These are phyloP conservation scores for Verticillium nubilum DNA, from an alignment of 2,329 filamentous ascomycete genomes.

Conservation along the genomic window DNA sequence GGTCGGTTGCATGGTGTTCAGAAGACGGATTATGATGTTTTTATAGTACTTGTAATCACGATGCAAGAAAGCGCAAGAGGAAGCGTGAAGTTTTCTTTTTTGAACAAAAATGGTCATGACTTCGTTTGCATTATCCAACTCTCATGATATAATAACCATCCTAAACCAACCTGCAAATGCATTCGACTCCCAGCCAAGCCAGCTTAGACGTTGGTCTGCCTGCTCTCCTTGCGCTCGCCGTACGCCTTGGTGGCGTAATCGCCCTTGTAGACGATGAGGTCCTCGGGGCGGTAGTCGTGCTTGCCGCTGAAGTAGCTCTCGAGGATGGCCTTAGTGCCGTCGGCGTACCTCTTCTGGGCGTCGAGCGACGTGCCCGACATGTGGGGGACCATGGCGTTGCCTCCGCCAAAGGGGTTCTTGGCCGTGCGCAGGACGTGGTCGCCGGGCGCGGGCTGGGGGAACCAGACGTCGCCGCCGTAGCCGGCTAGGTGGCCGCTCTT, in stretches of 20 bases:
- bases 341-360: conserved; percentile 87
- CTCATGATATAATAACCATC: neutral
- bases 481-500: conserved; percentile 86
- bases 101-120: neutral
- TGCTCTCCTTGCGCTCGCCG: conserved; percentile 60
- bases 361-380: conserved; percentile 99
- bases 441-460: conserved; percentile 91
- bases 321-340: conserved; percentile 84
- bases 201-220: neutral
- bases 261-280: conserved; percentile 84
- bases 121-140: neutral
- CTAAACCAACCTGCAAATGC: neutral
- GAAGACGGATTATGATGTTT: conserved; percentile 15
- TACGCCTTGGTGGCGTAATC: conserved; percentile 96
- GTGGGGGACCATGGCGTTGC: conserved; percentile 98
- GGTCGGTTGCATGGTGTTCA: neutral
- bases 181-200: too few relatives aligned
- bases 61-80: conserved; percentile 31
- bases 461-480: conserved; percentile 90
- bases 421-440: conserved; percentile 91
- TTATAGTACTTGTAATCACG: conserved; percentile 16
- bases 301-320: conserved; percentile 84
- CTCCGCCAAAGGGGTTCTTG: conserved; percentile 91
- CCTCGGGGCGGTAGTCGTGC: conserved; percentile 82
- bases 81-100: too few relatives aligned